Evolutionary conservation across 139 green algal species (phyloP), one percentile per base, ranked within the genome.

Genomic region (Auxenochlorella pyrenoidosa): DNA sequence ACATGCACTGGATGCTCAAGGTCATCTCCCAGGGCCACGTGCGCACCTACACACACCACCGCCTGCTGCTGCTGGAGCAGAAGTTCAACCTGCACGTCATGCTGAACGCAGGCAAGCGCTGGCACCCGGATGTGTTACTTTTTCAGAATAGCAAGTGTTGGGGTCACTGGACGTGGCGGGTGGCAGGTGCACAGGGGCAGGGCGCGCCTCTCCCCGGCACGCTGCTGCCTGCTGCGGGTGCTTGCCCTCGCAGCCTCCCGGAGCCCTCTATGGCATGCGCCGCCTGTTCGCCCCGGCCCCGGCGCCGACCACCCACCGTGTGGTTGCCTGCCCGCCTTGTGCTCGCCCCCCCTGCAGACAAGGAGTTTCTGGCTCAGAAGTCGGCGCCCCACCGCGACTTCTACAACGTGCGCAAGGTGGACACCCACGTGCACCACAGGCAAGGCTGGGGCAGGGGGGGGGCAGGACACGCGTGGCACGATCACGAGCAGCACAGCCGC

Each of bases 361-460:
- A 98, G 89, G 98, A 99, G 93, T 98, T 98, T 90, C 87, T 98
- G 38, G 96, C 96, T 5, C 98, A 99, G 93, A 99, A 99, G 93
- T 90, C 87, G 8, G 97, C 97, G 34, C 97, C 98, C 16, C 98
- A 99, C 92, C 90, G 97, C n/a, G 96, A 99, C 93, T 99, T 99
- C 86, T 99, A 99, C 95, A 99, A 99, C 92, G 96, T 99, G 47
- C 94, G 98, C 86, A 99, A 99, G 95, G 96, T 97, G 71, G 97
- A 99, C 95, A 99, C 97, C 13, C 97, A 99, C 91, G 95, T 99
- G 83, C 97, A 99, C 92, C 97, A 99, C 95, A 82, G 96, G n/a
- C 73, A 63, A 63, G 54, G 54, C 54, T n/a, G n/a, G 75, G 44
- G 19, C 63, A 18, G 43, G 73, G 21, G 12, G 71, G 8, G 54